phyloP scores from a whole-genome alignment of 495 filamentous ascomycete genomes.

The Hyaloscypha finlandica region DNA sequence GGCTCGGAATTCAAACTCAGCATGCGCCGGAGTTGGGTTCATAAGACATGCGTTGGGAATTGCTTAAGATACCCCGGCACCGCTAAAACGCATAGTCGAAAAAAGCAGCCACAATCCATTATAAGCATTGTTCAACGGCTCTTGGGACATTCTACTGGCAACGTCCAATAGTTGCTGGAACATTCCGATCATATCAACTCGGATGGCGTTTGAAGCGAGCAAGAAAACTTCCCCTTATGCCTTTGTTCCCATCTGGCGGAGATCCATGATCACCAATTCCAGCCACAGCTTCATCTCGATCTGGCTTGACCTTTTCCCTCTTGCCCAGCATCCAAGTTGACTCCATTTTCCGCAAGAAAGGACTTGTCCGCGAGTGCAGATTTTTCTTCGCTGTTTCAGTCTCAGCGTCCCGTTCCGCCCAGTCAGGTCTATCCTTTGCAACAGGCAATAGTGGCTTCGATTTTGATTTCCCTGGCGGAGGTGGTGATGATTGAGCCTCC shows the following conservation, averaged over 20 bases:
- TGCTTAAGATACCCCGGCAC: conserved; percentile 5
- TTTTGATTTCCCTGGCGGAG: conserved; percentile 6
- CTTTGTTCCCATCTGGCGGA: conserved; percentile 17
- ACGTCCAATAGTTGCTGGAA: no score
- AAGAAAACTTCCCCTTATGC: conserved; percentile 21
- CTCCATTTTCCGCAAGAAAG: conserved; percentile 23
- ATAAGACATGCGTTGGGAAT: conserved; percentile 6
- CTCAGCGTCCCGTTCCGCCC: conserved; percentile 30
- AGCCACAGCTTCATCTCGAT: conserved; percentile 15
- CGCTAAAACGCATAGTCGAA: conserved; percentile 2
- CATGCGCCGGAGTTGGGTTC: conserved; percentile 11
- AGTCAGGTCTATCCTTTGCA: conserved; percentile 28
- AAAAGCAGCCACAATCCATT: background rate
- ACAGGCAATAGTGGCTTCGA: conserved; percentile 2
- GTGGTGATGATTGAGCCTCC: background rate
- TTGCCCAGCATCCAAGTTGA: conserved; percentile 25
- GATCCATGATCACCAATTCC: conserved; percentile 14
- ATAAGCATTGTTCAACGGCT: no score
- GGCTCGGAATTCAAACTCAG: background rate
- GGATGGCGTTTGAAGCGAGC: conserved; percentile 28
- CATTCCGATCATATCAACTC: conserved; percentile 14
- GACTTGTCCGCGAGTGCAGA: conserved; percentile 12
- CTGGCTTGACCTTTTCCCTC: conserved; percentile 14
- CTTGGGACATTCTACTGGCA: no score
- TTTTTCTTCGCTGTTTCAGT: conserved; percentile 10